phyloP scores from a whole-genome alignment of 306 rosid species.

The Begonia masoniana region DNA sequence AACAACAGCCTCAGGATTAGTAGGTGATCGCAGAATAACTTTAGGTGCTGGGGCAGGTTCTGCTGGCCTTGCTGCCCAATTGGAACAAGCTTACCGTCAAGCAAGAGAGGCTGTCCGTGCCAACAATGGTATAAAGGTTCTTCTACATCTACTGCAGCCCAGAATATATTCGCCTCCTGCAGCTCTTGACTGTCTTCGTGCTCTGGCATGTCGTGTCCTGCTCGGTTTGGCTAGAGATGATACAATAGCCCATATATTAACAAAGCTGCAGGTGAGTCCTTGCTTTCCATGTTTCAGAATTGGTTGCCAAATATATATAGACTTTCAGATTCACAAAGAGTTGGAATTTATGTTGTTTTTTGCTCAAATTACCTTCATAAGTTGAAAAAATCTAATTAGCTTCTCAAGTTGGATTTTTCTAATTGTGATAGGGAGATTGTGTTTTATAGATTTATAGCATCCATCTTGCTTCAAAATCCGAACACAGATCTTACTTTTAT shows the following conservation, averaged over 20 bases:
- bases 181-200: conserved; percentile 90
- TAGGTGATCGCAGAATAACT: conserved; percentile 92
- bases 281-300: too few relatives aligned
- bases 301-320: too few relatives aligned
- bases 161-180: conserved; percentile 93
- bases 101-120: conserved; percentile 93
- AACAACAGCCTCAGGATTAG: conserved; percentile 66
- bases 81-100: conserved; percentile 83
- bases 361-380: too few relatives aligned
- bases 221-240: conserved; percentile 98
- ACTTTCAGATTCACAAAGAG: too few relatives aligned
- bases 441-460: too few relatives aligned
- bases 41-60: conserved; percentile 90
- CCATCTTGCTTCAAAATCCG: too few relatives aligned
- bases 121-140: conserved; percentile 90
- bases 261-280: conserved; percentile 69
- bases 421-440: too few relatives aligned
- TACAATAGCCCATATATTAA: conserved; percentile 88
- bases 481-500: too few relatives aligned
- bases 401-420: too few relatives aligned
- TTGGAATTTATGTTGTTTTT: too few relatives aligned
- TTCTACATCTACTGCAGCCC: conserved; percentile 80
- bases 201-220: conserved; percentile 85
- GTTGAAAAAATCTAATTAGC: too few relatives aligned
- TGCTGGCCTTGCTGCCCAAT: conserved; percentile 88